A percentile compares a stretch with the other conserved stretches of the same genome.
Evolutionary conservation across 345 rosid genomes (phyloP).

Genomic region (Brassica rapa): DNA sequence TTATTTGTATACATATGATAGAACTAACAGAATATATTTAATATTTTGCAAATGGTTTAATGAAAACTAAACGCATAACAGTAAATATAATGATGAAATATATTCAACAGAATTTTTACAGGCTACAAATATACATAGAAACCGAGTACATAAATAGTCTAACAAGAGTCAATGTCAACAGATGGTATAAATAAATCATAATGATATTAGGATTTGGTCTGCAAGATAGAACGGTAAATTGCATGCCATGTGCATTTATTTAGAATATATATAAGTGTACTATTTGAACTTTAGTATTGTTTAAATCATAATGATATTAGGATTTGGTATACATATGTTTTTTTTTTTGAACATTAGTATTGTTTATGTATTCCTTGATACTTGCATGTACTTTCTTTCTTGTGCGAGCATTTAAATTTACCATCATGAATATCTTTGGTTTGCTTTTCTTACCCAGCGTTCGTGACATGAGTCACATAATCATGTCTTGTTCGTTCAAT

Average conservation of each 20-base stretch:
- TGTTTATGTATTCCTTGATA: background rate
- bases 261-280: background rate
- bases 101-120: background rate
- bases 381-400: constrained; percentile 21
- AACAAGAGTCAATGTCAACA: constrained; percentile 29
- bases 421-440: background rate
- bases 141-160: constrained; percentile 18
- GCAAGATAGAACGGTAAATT: constrained; percentile 23
- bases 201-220: constrained; percentile 36
- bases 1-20: background rate
- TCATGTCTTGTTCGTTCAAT: background rate
- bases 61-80: background rate
- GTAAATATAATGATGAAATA: background rate
- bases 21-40: background rate
- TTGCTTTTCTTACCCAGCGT: constrained; percentile 2
- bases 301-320: no score
- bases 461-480: constrained; percentile 9
- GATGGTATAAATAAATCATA: constrained; percentile 27
- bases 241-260: constrained; percentile 29
- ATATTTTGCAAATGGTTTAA: background rate
- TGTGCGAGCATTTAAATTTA: background rate
- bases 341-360: background rate
- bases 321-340: no score
- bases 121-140: constrained; percentile 29
- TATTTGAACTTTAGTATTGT: background rate